These are phyloP conservation scores for Boletellus emodensis DNA, from an alignment of 768 basidiomycete genomes.

Conservation along the genomic window DNA sequence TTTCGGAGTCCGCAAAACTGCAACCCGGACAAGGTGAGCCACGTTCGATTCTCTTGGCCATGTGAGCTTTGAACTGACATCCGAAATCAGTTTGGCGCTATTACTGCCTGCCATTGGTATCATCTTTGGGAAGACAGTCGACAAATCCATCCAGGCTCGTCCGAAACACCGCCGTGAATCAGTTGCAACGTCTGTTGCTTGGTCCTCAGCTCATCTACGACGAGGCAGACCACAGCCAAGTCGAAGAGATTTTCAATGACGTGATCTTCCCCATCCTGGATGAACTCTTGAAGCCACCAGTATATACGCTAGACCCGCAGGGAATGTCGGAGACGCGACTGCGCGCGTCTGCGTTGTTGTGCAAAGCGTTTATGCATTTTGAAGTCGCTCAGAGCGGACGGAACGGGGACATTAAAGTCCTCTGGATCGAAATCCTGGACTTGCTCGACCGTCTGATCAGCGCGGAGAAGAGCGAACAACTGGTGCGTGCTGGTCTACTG, in stretches of 20 bases:
- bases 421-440: slow-evolving; percentile 91
- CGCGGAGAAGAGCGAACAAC: slow-evolving; percentile 76
- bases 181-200: slow-evolving; percentile 81
- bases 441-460: slow-evolving; percentile 86
- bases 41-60: slow-evolving; percentile 1
- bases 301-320: slow-evolving; percentile 70
- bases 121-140: slow-evolving; percentile 74
- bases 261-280: slow-evolving; percentile 91
- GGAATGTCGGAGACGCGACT: slow-evolving; percentile 91
- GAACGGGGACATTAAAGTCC: slow-evolving; percentile 58
- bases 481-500: slow-evolving; percentile 45
- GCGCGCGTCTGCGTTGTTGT: slow-evolving; percentile 82
- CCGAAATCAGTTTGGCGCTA: slow-evolving; percentile 67
- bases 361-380: slow-evolving; percentile 95
- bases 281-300: slow-evolving; percentile 82
- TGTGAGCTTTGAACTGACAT: slow-evolving; percentile 3
- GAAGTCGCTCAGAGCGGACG: slow-evolving; percentile 66
- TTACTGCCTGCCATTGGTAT: slow-evolving; percentile 69
- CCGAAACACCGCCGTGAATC: slow-evolving; percentile 72
- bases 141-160: slow-evolving; percentile 81
- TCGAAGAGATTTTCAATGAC: slow-evolving; percentile 82
- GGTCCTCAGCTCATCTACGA: slow-evolving; percentile 67
- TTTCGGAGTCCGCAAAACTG: slow-evolving; percentile 49
- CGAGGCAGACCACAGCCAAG: slow-evolving; percentile 53
- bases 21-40: slow-evolving; percentile 30